Evolutionary conservation across 176 grass and related monocot species (phyloP).

Genomic region (Ensete glaucum): DNA sequence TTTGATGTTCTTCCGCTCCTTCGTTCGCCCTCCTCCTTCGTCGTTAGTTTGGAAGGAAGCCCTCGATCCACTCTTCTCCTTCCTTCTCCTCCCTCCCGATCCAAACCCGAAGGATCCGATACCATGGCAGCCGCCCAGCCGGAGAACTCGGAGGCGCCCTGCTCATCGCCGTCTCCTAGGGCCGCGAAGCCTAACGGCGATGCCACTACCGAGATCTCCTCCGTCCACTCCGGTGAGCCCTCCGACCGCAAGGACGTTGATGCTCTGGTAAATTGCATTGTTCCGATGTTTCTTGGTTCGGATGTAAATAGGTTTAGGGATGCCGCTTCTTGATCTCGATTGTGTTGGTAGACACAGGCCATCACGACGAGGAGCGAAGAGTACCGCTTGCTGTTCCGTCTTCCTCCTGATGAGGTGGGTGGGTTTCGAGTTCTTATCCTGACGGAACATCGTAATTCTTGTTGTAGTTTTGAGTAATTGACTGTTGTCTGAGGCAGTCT

Average conservation of each 20-base stretch:
- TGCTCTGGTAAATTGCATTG: slow-evolving; percentile 14
- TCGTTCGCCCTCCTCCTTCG: too few relatives aligned
- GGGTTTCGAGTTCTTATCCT: not conserved
- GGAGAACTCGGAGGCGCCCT: not conserved
- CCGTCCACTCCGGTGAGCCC: slow-evolving; percentile 11
- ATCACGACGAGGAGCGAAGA: slow-evolving; percentile 77
- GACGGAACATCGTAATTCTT: slow-evolving; percentile 11
- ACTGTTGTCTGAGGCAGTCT: not conserved
- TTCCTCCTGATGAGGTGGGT: slow-evolving; percentile 78
- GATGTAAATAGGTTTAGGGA: slow-evolving; percentile 4
- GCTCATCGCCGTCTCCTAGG: slow-evolving; percentile 6
- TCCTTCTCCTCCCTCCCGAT: not conserved
- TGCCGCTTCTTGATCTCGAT: slow-evolving; percentile 2
- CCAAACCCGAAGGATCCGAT: not conserved
- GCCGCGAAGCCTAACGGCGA: slow-evolving; percentile 6
- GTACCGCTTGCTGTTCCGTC: slow-evolving; percentile 76
- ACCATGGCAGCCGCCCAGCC: not conserved
- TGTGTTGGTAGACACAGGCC: slow-evolving; percentile 33
- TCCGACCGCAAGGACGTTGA: slow-evolving; percentile 29
- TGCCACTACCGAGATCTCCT: slow-evolving; percentile 17
- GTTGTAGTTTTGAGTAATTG: not conserved
- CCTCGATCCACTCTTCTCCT: not conserved
- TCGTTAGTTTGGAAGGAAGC: too few relatives aligned
- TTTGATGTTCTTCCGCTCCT: too few relatives aligned
- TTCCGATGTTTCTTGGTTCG: not conserved